These are phyloP conservation scores for Zygoascus meyerae DNA, from an alignment of 1,139 yeast genomes.

Conservation along the genomic window DNA sequence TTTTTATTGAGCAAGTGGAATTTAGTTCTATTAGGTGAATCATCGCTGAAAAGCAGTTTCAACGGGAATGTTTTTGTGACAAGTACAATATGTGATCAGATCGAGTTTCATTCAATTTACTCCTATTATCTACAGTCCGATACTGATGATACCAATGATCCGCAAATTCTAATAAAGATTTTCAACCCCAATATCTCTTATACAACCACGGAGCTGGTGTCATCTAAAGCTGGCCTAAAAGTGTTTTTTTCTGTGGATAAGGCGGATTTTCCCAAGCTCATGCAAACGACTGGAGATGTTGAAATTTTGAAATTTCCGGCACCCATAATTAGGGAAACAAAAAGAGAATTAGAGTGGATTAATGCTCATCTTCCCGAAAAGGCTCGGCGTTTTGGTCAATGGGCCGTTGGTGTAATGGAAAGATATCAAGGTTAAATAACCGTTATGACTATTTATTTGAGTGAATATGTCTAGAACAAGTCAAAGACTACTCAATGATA, in stretches of 20 bases:
- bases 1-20: constrained; percentile 59
- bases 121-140: constrained; percentile 26
- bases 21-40: constrained; percentile 23
- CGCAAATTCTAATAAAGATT: constrained; percentile 46
- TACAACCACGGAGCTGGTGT: constrained; percentile 27
- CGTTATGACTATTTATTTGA: background rate
- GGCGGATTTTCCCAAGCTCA: constrained; percentile 24
- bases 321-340: constrained; percentile 30
- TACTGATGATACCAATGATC: constrained; percentile 13
- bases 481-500: constrained; percentile 15
- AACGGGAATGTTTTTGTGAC: constrained; percentile 24
- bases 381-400: constrained; percentile 29
- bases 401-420: constrained; percentile 32
- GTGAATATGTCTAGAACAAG: background rate
- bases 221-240: constrained; percentile 36
- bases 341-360: constrained; percentile 28
- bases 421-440: constrained; percentile 8
- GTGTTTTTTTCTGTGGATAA: constrained; percentile 35
- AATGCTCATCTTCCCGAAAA: constrained; percentile 35
- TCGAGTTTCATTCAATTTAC: constrained; percentile 35
- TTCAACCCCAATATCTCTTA: constrained; percentile 46
- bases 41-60: constrained; percentile 8
- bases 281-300: constrained; percentile 34
- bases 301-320: constrained; percentile 37
- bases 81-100: constrained; percentile 24